Conservation (phyloP, 208 protist genomes). For the Porcisia hertigi region DNA sequence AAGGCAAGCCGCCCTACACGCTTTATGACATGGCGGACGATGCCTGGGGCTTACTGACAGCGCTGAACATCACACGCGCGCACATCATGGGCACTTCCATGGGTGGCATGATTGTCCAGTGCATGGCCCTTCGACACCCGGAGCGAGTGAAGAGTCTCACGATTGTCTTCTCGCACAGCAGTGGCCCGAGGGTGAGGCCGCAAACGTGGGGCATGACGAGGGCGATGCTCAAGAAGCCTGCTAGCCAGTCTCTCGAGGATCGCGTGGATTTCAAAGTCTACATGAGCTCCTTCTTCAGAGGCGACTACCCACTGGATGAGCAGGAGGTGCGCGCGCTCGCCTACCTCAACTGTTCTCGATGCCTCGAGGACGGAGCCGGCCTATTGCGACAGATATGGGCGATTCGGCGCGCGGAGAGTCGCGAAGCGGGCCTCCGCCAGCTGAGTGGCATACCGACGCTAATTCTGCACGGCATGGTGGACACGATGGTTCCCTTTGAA, state of each 20-base stretch:
- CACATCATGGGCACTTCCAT: conserved; percentile 71
- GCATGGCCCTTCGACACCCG: conserved; percentile 55
- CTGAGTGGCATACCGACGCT: conserved; percentile 24
- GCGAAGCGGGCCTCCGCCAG: conserved; percentile 37
- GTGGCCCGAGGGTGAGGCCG: conserved; percentile 42
- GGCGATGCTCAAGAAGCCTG: conserved; percentile 45
- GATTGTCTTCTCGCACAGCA: conserved; percentile 56
- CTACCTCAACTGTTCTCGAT: conserved; percentile 22
- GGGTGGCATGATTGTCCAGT: conserved; percentile 84
- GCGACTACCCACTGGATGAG: conserved; percentile 46
- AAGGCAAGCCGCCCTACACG: conserved; percentile 53
- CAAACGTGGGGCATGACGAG: conserved; percentile 35
- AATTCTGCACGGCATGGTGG: conserved; percentile 62
- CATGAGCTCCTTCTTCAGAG: conserved; percentile 23
- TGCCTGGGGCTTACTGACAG: conserved; percentile 50
- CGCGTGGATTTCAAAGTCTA: conserved; percentile 46
- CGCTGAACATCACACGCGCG: conserved; percentile 46
- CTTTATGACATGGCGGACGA: conserved; percentile 74
- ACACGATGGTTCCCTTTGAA: conserved; percentile 55
- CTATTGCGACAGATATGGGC: conserved; percentile 63
- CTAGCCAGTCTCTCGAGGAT: conserved; percentile 36
- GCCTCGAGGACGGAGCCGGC: conserved; percentile 36
- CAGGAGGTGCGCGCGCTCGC: conserved; percentile 11
- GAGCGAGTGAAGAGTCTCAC: conserved; percentile 49
- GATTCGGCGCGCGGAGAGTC: conserved; percentile 45